Evolutionary conservation across 2,329 filamentous ascomycete species (phyloP).

Genomic region (Diaporthe sp.): DNA sequence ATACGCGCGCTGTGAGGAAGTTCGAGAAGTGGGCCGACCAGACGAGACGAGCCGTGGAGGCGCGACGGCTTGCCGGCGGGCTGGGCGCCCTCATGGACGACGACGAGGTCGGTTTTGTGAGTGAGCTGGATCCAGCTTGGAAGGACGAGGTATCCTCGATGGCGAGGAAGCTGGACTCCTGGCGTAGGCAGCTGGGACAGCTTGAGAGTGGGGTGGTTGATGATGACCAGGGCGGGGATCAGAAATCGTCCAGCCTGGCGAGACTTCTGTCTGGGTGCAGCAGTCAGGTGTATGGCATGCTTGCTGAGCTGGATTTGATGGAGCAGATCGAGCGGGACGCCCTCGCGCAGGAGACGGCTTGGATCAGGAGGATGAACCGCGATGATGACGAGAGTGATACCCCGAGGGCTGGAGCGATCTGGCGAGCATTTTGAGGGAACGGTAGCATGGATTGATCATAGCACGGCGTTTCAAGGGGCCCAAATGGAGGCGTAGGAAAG

Average conservation of each 20-base stretch:
- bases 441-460: conserved; percentile 10
- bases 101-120: conserved; percentile 63
- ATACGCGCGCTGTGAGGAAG: conserved; percentile 65
- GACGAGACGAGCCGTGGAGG: conserved; percentile 62
- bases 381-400: conserved; percentile 50
- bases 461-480: conserved; percentile 10
- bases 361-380: conserved; percentile 69
- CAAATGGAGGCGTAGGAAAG: background rate
- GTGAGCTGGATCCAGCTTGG: conserved; percentile 70
- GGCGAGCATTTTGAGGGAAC: conserved; percentile 55
- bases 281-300: conserved; percentile 69
- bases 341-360: conserved; percentile 68
- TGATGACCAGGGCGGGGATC: conserved; percentile 37
- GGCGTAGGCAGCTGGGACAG: conserved; percentile 63
- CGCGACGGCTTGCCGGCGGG: conserved; percentile 55
- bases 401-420: conserved; percentile 62
- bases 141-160: conserved; percentile 69
- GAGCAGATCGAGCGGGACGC: conserved; percentile 72
- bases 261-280: conserved; percentile 64
- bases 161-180: conserved; percentile 67
- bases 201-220: conserved; percentile 52
- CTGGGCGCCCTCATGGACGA: conserved; percentile 45
- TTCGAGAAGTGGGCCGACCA: conserved; percentile 73
- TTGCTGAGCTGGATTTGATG: conserved; percentile 75
- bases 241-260: conserved; percentile 56